phyloP scores from a whole-genome alignment of 768 basidiomycete species.

The Kwoniella sp. region DNA sequence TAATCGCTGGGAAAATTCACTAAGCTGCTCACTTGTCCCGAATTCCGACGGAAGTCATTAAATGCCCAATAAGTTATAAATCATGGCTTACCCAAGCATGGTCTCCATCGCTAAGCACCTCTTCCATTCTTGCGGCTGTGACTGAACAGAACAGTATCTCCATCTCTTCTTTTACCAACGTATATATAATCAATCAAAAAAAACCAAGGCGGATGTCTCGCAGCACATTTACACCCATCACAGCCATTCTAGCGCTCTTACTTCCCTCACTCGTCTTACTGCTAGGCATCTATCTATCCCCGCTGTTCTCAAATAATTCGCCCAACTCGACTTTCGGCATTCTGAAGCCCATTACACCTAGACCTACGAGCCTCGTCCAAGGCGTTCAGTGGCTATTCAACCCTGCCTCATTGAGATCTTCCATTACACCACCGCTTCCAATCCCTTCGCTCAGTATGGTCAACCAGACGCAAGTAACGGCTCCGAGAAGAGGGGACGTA shows the following conservation, averaged over 20 bases:
- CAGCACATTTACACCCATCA: not conserved
- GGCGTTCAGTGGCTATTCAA: not conserved
- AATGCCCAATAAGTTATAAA: too few relatives aligned
- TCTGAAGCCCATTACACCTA: not conserved
- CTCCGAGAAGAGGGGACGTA: constrained; percentile 32
- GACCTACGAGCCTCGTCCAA: not conserved
- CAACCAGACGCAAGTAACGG: not conserved
- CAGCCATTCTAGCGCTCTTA: not conserved
- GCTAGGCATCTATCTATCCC: not conserved
- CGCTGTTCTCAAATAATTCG: not conserved
- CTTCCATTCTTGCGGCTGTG: too few relatives aligned
- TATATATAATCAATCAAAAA: too few relatives aligned
- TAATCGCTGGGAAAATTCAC: constrained; percentile 2
- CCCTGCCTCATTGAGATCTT: not conserved
- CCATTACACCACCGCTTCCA: not conserved
- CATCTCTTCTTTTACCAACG: too few relatives aligned
- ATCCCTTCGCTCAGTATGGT: not conserved
- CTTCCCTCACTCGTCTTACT: not conserved
- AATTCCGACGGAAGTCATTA: too few relatives aligned
- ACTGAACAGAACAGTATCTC: too few relatives aligned
- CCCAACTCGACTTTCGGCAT: too few relatives aligned
- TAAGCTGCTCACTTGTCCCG: too few relatives aligned
- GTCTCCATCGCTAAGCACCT: too few relatives aligned
- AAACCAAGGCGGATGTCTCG: not conserved
- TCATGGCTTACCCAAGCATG: too few relatives aligned